Percentiles rank a stretch among this genome's conserved stretches.
These are phyloP conservation scores for Suhomyces maxii DNA, from an alignment of 1,139 yeast genomes.

Conservation along the genomic window DNA sequence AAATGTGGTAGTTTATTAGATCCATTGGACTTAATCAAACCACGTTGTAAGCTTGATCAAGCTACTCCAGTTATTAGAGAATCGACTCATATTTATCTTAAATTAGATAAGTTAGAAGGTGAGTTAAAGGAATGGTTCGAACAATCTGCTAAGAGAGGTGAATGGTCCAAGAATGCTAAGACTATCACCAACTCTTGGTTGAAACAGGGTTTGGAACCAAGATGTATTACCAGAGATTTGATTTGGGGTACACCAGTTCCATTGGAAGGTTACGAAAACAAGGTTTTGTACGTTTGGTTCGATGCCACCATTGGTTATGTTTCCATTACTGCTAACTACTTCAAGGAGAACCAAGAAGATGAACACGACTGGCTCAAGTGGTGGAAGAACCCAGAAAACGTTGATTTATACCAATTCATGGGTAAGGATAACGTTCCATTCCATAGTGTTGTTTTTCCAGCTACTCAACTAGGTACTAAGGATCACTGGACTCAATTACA, in stretches of 20 bases:
- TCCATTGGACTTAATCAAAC: constrained; percentile 89
- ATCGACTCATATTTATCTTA: constrained; percentile 83
- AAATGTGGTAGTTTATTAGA: constrained; percentile 87
- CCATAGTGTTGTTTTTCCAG: constrained; percentile 98
- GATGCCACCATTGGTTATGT: constrained; percentile 97
- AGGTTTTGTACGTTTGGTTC: constrained; percentile 97
- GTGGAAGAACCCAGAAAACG: constrained; percentile 91
- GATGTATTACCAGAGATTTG: constrained; percentile 96
- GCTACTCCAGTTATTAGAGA: constrained; percentile 76
- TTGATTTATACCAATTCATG: constrained; percentile 92
- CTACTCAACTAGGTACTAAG: constrained; percentile 82
- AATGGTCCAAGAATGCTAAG: constrained; percentile 89
- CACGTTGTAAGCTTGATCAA: constrained; percentile 91
- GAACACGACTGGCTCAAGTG: constrained; percentile 68
- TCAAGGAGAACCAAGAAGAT: constrained; percentile 38
- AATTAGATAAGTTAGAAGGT: constrained; percentile 79
- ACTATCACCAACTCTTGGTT: constrained; percentile 91
- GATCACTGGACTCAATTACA: constrained; percentile 90
- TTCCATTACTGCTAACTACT: constrained; percentile 92
- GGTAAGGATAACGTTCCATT: constrained; percentile 99
- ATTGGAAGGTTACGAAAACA: constrained; percentile 72
- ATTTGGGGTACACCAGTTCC: constrained; percentile 99
- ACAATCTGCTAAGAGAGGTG: constrained; percentile 65
- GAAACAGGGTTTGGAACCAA: constrained; percentile 87
- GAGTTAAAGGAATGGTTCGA: constrained; percentile 72